Conservation (phyloP, 352 stramenopile genomes). For the Plasmopara viticola region DNA sequence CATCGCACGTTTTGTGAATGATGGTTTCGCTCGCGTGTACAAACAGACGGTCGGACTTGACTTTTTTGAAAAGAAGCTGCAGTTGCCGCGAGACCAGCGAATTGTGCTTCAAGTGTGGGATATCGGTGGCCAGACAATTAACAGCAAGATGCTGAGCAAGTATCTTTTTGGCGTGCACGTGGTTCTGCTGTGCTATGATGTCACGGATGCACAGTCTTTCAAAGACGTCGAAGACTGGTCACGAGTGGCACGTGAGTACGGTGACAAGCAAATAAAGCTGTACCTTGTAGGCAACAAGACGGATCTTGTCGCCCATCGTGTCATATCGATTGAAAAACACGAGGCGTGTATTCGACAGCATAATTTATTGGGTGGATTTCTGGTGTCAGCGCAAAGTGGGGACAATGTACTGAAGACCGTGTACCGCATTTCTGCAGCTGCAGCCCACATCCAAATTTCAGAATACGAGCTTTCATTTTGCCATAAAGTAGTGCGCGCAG, state of each 20-base stretch:
- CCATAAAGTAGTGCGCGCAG: conserved; percentile 58
- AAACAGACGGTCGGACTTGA: conserved; percentile 84
- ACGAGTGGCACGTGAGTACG: conserved; percentile 35
- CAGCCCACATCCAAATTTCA: conserved; percentile 63
- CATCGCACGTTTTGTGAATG: conserved; percentile 74
- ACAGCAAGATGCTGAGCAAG: conserved; percentile 83
- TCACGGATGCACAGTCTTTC: conserved; percentile 82
- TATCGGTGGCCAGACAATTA: conserved; percentile 85
- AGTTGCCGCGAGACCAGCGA: conserved; percentile 62
- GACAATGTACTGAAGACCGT: conserved; percentile 80
- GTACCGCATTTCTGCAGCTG: conserved; percentile 63
- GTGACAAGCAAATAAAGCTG: conserved; percentile 34
- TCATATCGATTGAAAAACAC: conserved; percentile 64
- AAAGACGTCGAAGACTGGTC: conserved; percentile 78
- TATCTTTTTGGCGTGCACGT: conserved; percentile 79
- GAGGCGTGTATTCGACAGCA: conserved; percentile 67
- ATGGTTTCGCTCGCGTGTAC: conserved; percentile 79
- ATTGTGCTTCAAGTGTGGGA: conserved; percentile 85
- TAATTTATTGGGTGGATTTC: conserved; percentile 57
- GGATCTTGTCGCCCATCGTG: conserved; percentile 71
- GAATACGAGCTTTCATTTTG: conserved; percentile 79
- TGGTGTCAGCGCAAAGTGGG: conserved; percentile 76
- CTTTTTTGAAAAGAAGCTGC: conserved; percentile 84
- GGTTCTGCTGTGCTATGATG: conserved; percentile 81
- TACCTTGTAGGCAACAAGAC: conserved; percentile 87